Evolutionary conservation across 306 rosid species (phyloP), one percentile per base, ranked within the genome.

Genomic region (Vigna unguiculata): DNA sequence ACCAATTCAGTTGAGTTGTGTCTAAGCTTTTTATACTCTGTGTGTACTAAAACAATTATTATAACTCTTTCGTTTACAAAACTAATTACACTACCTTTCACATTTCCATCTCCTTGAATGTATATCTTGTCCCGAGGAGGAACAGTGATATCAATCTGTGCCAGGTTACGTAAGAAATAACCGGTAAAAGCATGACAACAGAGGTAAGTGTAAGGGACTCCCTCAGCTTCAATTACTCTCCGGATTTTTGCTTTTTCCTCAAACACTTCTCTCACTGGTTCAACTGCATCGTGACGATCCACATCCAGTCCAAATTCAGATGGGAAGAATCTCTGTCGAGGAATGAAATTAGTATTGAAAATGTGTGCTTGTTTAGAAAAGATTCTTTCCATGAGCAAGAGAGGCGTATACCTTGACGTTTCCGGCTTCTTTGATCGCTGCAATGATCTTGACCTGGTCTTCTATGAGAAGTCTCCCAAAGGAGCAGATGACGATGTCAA

Each of bases 381-480:
- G 40, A 34, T 34, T 34, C 0, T 34, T 34, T 6, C 7, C 9
- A 34, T 6, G 40, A 34, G 40, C 1, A 34, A 34, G 9, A 34
- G 40, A 5, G 40, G 2, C 8, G n/a, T n/a, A 28, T 28, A 84
- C 90, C 86, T 87, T 82, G 52, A 84, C 66, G 7, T 79, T 87
- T 76, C 88, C 86, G 15, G 85, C 86, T 67, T 87, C 88, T 81
- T 87, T 87, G 0, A 87, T 63, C 7, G 90, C 88, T 41, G 48
- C 78, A 5, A 87, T 72, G 55, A 87, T 19, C 20, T 87, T 87
- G 1, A 68, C 69, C 16, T 87, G 85, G 16, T 87, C 77, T 6
- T 36, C 54, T 11, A 84, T 19, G 1, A 57, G 45, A 2, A 41
- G 13, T 62, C 61, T 74, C 52, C 87, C 86, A 12, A 55, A 25